Evolutionary conservation across 495 filamentous ascomycete species (phyloP).

Genomic region (Lophium mytilinum): DNA sequence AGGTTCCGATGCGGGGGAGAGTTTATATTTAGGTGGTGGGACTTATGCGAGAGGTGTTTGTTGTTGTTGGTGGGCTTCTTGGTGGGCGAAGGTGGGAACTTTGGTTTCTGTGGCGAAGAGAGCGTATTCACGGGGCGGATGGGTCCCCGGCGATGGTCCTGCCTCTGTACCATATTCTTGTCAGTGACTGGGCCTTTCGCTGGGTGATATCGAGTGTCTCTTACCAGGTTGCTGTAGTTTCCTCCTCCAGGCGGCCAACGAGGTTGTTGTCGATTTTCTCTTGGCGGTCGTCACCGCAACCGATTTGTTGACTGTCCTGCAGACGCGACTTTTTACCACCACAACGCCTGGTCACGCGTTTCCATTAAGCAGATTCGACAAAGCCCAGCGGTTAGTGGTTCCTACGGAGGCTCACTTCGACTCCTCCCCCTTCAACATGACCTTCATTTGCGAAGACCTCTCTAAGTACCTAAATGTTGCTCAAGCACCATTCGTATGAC

Average conservation of each 20-base stretch:
- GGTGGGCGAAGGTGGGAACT: conserved; percentile 5
- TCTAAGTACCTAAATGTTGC: too few relatives aligned
- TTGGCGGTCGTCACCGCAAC: neutral
- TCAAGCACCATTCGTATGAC: too few relatives aligned
- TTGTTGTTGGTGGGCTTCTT: neutral
- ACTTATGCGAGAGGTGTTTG: too few relatives aligned
- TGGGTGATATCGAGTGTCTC: neutral
- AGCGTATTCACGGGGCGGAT: conserved; percentile 29
- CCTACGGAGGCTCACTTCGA: too few relatives aligned
- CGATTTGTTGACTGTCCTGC: neutral
- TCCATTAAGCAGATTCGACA: too few relatives aligned
- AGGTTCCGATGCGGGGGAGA: too few relatives aligned
- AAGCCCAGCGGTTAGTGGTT: too few relatives aligned
- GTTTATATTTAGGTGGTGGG: too few relatives aligned
- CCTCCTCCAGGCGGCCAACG: neutral
- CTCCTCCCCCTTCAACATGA: too few relatives aligned
- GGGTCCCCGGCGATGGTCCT: conserved; percentile 12
- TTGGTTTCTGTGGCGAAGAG: conserved; percentile 25
- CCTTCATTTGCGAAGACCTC: too few relatives aligned
- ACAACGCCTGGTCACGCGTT: neutral
- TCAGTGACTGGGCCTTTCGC: neutral
- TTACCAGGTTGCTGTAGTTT: neutral
- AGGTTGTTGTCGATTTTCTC: neutral
- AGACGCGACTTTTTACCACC: neutral
- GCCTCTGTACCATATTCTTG: conserved; percentile 11